Conservation (phyloP, 2,329 filamentous ascomycete genomes). For the Ampelomyces quisqualis region DNA sequence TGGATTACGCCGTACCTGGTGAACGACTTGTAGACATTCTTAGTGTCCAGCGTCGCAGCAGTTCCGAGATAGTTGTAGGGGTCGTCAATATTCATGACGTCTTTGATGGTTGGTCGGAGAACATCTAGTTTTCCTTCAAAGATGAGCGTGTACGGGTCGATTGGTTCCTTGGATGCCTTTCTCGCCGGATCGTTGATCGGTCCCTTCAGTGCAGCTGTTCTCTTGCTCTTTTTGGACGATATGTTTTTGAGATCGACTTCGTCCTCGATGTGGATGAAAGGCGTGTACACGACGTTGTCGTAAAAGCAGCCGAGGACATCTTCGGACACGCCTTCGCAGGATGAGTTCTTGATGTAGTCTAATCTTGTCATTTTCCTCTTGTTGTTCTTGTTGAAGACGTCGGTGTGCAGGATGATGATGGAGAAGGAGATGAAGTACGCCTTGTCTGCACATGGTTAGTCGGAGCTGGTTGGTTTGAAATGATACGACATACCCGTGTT, state of each 20-base stretch:
- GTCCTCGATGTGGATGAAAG: conserved; percentile 96
- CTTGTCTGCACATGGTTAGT: conserved; percentile 62
- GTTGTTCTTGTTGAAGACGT: conserved; percentile 99
- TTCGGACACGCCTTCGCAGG: conserved; percentile 86
- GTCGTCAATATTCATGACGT: conserved; percentile 90
- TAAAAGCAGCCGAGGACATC: conserved; percentile 96
- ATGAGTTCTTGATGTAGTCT: conserved; percentile 94
- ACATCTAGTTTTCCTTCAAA: conserved; percentile 84
- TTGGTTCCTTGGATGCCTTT: conserved; percentile 73
- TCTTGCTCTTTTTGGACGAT: conserved; percentile 69
- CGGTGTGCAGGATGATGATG: conserved; percentile 91
- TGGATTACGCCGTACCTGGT: conserved; percentile 89
- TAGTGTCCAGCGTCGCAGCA: conserved; percentile 71
- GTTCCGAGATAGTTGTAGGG: conserved; percentile 86
- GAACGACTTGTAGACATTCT: conserved; percentile 82
- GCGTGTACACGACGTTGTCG: conserved; percentile 97
- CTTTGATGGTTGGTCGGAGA: conserved; percentile 80
- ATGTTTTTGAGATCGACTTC: conserved; percentile 78
- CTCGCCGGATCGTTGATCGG: conserved; percentile 67
- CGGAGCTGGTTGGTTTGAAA: too few species aligned
- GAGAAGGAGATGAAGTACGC: conserved; percentile 99
- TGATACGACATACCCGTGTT: conserved; percentile 66
- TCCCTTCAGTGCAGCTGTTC: conserved; percentile 55
- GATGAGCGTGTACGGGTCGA: conserved; percentile 94
- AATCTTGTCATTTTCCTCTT: conserved; percentile 97